Evolutionary conservation across 192 early-diverging fungal species (phyloP).

Genomic region (Coemansia sp.): DNA sequence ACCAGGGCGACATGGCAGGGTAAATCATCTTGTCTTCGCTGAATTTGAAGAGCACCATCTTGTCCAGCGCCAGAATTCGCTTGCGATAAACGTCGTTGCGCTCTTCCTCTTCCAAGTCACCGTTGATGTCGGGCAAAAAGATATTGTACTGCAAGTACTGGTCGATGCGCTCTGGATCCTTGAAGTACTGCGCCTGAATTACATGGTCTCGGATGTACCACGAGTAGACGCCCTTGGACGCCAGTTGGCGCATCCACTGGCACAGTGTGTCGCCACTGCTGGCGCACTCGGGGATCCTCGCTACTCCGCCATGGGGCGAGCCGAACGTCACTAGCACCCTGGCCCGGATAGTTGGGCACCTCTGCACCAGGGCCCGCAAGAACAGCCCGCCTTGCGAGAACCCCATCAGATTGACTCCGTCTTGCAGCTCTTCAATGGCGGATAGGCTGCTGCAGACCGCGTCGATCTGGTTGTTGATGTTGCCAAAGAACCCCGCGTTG

Average conservation of each 20-base stretch:
- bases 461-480: conserved; percentile 78
- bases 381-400: conserved; percentile 85
- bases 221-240: conserved; percentile 80
- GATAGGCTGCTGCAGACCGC: conserved; percentile 73
- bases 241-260: conserved; percentile 74
- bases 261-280: conserved; percentile 62
- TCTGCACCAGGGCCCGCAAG: conserved; percentile 79
- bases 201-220: conserved; percentile 81
- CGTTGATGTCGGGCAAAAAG: conserved; percentile 90
- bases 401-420: conserved; percentile 89
- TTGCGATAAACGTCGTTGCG: conserved; percentile 63
- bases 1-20: conserved; percentile 72
- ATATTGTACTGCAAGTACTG: conserved; percentile 77
- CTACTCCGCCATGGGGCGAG: conserved; percentile 80
- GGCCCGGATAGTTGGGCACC: conserved; percentile 75
- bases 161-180: conserved; percentile 65
- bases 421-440: conserved; percentile 60
- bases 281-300: conserved; percentile 80
- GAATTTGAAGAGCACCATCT: conserved; percentile 85
- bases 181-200: conserved; percentile 96
- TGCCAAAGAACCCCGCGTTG: conserved; percentile 85
- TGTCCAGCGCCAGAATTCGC: conserved; percentile 66
- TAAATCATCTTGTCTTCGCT: conserved; percentile 76
- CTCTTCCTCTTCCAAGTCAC: conserved; percentile 60
- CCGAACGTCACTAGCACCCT: conserved; percentile 87